Conservation (phyloP, 75 land plant species). For the Sequoia sempervirens region DNA sequence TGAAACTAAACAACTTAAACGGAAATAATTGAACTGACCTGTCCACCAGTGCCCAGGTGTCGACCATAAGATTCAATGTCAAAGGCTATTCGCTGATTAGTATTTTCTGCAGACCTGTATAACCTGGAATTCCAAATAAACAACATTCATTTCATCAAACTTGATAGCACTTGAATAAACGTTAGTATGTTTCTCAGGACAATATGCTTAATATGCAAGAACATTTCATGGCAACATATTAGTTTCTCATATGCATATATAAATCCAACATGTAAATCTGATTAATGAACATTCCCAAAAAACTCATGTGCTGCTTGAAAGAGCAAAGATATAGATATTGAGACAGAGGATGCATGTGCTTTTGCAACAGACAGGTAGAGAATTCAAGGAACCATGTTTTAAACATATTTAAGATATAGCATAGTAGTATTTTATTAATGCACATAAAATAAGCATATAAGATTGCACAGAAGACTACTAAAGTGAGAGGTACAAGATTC, state of each 20-base stretch:
- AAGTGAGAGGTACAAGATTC: too few relatives aligned
- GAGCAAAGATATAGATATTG: background rate
- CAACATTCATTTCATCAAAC: background rate
- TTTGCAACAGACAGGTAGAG: too few relatives aligned
- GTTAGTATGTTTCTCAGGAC: background rate
- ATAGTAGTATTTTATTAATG: too few relatives aligned
- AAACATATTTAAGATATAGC: too few relatives aligned
- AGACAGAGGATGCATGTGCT: too few relatives aligned
- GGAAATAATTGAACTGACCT: slow-evolving; percentile 36
- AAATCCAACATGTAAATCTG: background rate
- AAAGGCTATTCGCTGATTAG: slow-evolving; percentile 88
- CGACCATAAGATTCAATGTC: slow-evolving; percentile 92
- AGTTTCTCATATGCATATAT: background rate
- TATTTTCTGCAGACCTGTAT: slow-evolving; percentile 61
- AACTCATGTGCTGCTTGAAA: background rate
- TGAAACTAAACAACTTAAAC: background rate
- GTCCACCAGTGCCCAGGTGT: slow-evolving; percentile 93
- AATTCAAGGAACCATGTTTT: too few relatives aligned
- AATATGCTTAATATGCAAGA: background rate
- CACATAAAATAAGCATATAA: too few relatives aligned
- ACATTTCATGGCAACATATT: background rate
- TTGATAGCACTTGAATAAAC: background rate
- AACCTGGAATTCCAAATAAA: slow-evolving; percentile 34
- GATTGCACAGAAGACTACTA: too few relatives aligned
- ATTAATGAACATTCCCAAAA: background rate